Base-by-base conservation (phyloP, 2,329 filamentous ascomycete genomes). In the Phaeophleospora eucalypticola region DNA sequence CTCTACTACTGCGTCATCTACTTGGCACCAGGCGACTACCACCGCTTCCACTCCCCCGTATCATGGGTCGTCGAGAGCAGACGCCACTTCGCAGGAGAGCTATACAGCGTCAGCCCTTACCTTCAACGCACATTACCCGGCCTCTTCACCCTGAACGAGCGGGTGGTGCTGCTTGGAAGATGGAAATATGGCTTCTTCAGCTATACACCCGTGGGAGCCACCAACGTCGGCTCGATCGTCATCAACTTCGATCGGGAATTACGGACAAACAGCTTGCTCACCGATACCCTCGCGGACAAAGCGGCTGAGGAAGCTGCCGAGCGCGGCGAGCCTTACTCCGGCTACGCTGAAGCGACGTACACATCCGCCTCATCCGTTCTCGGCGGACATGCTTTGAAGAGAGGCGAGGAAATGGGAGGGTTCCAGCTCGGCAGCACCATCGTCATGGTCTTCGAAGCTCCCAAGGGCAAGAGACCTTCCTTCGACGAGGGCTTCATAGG, bases 181-280 rank as follows among this genome's bases (percentile, higher is more conserved):
- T 98, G 93, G 93, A 86, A 90, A 46, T 94, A 89, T 80, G 93
- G 93, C 15, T 97, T 98, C 79, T 98, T 98, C 76, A 87, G 84
- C 57, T 96, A 89, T 71, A 91, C 89, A 0, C 90, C 94, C 12
- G 93, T 98, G 27, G 93, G 93, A 53, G 93, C 93, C 6, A 98
- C 93, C 17, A 98, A 98, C 61, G 93, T 98, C 36, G 93, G 93
- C 46, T 94, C 87, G 49, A 97, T 98, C 71, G 87, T 88, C 65
- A 81, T 98, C 73, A 96, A 98, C 72, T 98, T 98, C 67, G 94
- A 98, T 70, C 78, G 84, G 49, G 93, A 98, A 70, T 76, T 98
- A 51, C 84, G 91, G 54, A 94, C 94, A 42, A 98, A 98, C 71
- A 89, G 83, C 58, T 75, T 98, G 43, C 84, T 86, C 2, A 96